Evolutionary conservation across 164 flowering plant species (phyloP).

Genomic region (Piper longum): DNA sequence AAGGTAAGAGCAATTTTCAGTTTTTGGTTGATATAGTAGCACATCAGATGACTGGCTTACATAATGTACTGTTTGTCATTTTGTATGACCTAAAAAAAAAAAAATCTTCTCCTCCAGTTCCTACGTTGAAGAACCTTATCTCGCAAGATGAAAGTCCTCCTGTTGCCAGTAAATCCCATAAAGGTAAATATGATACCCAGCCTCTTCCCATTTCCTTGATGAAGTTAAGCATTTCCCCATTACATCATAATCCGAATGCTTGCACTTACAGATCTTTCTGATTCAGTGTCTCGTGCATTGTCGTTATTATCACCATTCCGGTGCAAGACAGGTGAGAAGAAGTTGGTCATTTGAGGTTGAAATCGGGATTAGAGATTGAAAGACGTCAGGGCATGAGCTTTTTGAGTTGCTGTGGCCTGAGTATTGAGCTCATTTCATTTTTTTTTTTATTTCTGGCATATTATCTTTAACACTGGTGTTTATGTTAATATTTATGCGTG

Average conservation of each 20-base stretch:
- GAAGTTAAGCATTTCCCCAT: neutral
- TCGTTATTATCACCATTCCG: constrained; percentile 80
- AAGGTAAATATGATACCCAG: constrained; percentile 34
- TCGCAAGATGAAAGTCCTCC: constrained; percentile 67
- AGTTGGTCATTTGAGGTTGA: constrained; percentile 22
- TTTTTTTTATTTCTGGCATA: too few species aligned
- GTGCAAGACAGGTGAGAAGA: constrained; percentile 64
- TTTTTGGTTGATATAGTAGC: too few species aligned
- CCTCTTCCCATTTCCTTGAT: neutral
- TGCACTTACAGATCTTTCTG: constrained; percentile 3
- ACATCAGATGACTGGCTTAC: too few species aligned
- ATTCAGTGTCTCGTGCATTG: constrained; percentile 65
- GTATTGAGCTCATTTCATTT: too few species aligned
- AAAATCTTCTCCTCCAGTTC: constrained; percentile 22
- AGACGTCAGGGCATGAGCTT: too few species aligned
- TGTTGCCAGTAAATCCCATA: constrained; percentile 25
- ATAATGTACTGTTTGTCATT: too few species aligned
- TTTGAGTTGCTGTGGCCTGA: too few species aligned
- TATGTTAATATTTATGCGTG: too few species aligned
- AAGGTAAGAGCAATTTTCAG: constrained; percentile 37
- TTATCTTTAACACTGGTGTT: too few species aligned
- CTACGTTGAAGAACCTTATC: constrained; percentile 65
- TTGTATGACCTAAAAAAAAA: too few species aligned
- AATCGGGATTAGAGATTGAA: too few species aligned
- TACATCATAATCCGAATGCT: neutral